These are phyloP conservation scores for Parietaria judaica DNA, from an alignment of 306 rosid species.

Conservation along the genomic window DNA sequence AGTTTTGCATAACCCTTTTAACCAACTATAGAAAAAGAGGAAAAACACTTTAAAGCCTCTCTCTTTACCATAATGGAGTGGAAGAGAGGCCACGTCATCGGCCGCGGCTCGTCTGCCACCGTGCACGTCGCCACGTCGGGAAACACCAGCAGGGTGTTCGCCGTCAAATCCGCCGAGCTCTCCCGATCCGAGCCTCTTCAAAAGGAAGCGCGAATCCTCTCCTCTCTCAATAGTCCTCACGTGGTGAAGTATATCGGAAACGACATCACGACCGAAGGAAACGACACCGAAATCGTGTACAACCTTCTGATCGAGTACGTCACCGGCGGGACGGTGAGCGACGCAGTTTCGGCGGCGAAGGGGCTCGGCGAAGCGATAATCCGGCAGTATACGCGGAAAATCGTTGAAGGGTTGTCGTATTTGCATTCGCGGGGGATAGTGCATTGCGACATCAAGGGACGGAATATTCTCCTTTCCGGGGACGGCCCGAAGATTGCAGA, in stretches of 20 bases:
- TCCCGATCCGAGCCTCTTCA: slow-evolving; percentile 38
- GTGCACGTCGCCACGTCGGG: slow-evolving; percentile 48
- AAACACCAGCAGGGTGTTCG: slow-evolving; percentile 25
- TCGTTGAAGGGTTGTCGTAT: slow-evolving; percentile 53
- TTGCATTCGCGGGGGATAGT: slow-evolving; percentile 60
- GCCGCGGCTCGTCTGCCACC: slow-evolving; percentile 77
- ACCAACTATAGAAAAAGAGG: neutral
- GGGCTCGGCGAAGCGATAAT: slow-evolving; percentile 25
- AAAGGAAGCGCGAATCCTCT: slow-evolving; percentile 51
- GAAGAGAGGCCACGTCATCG: slow-evolving; percentile 62
- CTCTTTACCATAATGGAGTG: slow-evolving; percentile 41
- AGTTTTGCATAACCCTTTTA: neutral
- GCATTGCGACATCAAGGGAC: slow-evolving; percentile 87
- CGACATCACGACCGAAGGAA: slow-evolving; percentile 54
- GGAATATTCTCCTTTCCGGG: slow-evolving; percentile 52
- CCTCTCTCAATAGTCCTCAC: slow-evolving; percentile 48
- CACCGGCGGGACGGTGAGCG: slow-evolving; percentile 43
- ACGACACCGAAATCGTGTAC: slow-evolving; percentile 39
- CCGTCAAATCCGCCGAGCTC: slow-evolving; percentile 67
- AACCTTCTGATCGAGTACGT: slow-evolving; percentile 73
- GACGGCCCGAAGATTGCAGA: slow-evolving; percentile 69
- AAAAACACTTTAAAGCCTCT: neutral
- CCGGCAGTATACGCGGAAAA: slow-evolving; percentile 30
- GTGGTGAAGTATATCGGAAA: slow-evolving; percentile 54
- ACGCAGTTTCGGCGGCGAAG: slow-evolving; percentile 29